Base-by-base conservation (phyloP, 805 yeast genomes). In the Candida boidinii region DNA sequence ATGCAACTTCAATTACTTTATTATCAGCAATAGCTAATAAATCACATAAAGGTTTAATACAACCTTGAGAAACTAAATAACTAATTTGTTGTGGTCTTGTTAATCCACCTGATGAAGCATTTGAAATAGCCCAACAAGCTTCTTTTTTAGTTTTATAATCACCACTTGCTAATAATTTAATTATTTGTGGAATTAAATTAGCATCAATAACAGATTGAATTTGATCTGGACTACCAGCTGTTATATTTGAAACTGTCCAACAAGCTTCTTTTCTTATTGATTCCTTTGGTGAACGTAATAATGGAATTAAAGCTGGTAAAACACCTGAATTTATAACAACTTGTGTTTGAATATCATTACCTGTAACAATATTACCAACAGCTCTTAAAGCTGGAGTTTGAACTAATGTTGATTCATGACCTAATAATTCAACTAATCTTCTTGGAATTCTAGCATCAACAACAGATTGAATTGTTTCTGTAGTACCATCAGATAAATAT, bases 111-210 rank as follows among this genome's bases (percentile, higher is more conserved):
- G 96, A 83, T 13, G 96, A 84, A 24, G 98, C 97, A 56, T 92
- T 92, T 19, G 96, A 87, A 45, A 92, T 82, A 23, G 97, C 97
- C 98, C 98, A 92, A 69, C 97, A 90, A 4, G 98, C 98, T 66
- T 92, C 98, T 61, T 90, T 92, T 58, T 84, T 84, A 23, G 97
- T 90, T 68, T 87, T 88, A 68, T 87, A 88, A 53, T 90, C 97
- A 40, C 92, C 96, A 36, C 74, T 70, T 26, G 71, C 64, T 49
- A 76, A 72, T 56, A 92, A 70, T 42, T 79, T 63, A 55, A 87
- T 79, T 47, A 92, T 78, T 38, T 88, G 95, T 26, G 97, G 98
- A 43, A 92, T 79, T 55, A 92, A 69, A 63, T 92, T 92, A 39
- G 90, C 79, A 56, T 88, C 95, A 49, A 92, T 88, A 32, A 92